These are phyloP conservation scores for Ustilago cynodontis DNA, from an alignment of 1,284 basidiomycete species.

Conservation along the genomic window DNA sequence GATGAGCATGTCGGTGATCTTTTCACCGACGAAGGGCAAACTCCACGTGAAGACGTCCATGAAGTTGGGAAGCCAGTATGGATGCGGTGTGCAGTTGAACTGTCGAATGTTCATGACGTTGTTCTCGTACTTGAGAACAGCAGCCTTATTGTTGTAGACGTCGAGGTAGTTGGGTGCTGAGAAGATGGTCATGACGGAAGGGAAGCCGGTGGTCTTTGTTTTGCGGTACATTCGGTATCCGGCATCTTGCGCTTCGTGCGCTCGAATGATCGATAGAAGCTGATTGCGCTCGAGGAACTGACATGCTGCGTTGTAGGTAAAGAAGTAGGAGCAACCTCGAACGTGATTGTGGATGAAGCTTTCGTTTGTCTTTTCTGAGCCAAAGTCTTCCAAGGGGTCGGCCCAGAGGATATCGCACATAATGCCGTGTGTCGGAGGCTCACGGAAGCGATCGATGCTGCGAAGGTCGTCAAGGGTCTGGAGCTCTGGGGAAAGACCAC, in stretches of 20 bases:
- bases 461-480: slow-evolving; percentile 91
- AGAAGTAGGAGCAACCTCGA: slow-evolving; percentile 94
- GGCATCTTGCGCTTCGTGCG: slow-evolving; percentile 94
- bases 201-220: slow-evolving; percentile 88
- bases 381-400: slow-evolving; percentile 93
- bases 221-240: slow-evolving; percentile 95
- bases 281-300: slow-evolving; percentile 94
- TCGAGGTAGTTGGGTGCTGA: slow-evolving; percentile 93
- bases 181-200: slow-evolving; percentile 97
- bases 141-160: slow-evolving; percentile 96
- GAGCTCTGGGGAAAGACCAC: slow-evolving; percentile 89
- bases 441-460: slow-evolving; percentile 91
- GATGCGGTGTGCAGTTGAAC: slow-evolving; percentile 94
- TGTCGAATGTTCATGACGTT: slow-evolving; percentile 95
- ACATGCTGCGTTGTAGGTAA: slow-evolving; percentile 91
- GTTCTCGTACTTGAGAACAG: slow-evolving; percentile 94
- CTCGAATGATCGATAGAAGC: slow-evolving; percentile 91
- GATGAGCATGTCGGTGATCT: slow-evolving; percentile 96
- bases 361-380: slow-evolving; percentile 85
- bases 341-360: slow-evolving; percentile 93
- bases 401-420: slow-evolving; percentile 98
- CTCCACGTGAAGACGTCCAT: slow-evolving; percentile 99
- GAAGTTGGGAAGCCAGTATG: slow-evolving; percentile 97
- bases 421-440: slow-evolving; percentile 90
- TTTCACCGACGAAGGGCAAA: slow-evolving; percentile 97